Evolutionary conservation across 257 asterid genomes (phyloP).

Genomic region (Solanum appendiculatum): DNA sequence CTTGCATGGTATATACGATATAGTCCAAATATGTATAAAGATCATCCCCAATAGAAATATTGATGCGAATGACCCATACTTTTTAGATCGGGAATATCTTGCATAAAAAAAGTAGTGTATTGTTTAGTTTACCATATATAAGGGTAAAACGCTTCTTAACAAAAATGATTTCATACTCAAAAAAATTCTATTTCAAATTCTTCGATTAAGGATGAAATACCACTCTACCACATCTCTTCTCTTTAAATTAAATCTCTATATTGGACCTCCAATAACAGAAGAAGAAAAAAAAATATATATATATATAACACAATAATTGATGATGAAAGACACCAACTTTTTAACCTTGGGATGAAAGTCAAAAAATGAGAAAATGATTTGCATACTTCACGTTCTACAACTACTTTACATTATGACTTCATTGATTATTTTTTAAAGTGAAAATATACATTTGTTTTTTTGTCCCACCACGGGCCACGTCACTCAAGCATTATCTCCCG

Average conservation of each 20-base stretch:
- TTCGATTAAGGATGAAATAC: background rate
- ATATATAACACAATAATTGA: background rate
- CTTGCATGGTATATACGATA: too few relatives aligned
- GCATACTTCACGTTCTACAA: background rate
- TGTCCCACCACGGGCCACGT: background rate
- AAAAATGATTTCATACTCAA: too few relatives aligned
- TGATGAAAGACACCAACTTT: background rate
- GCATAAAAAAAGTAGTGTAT: too few relatives aligned
- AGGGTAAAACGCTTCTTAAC: too few relatives aligned
- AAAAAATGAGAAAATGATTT: background rate
- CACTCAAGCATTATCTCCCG: background rate
- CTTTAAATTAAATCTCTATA: background rate
- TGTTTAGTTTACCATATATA: too few relatives aligned
- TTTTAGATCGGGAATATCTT: too few relatives aligned
- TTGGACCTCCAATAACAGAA: background rate
- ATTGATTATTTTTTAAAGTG: background rate
- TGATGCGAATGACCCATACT: too few relatives aligned
- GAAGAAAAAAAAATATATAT: background rate
- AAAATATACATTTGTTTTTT: background rate
- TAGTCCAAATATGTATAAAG: too few relatives aligned
- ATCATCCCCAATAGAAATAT: too few relatives aligned
- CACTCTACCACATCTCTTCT: too few relatives aligned
- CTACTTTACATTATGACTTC: background rate
- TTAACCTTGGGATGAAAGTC: background rate
- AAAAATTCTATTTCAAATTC: too few relatives aligned